Evolutionary conservation across 2,329 filamentous ascomycete species (phyloP), one percentile per base, ranked within the genome.

Genomic region (Trichoderma lentiforme): DNA sequence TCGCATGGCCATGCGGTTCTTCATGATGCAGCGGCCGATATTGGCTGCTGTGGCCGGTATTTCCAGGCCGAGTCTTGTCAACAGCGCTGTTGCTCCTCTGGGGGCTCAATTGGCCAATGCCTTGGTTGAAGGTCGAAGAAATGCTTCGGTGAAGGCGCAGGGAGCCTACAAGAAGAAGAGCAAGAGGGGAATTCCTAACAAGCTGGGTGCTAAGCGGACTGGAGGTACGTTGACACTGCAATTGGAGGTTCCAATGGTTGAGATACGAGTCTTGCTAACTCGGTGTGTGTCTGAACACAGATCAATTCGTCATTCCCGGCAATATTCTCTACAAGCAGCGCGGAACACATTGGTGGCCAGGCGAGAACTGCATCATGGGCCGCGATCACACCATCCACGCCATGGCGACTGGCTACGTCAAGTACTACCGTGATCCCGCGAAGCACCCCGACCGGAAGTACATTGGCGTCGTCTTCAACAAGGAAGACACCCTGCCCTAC

Each of bases 291-390:
- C 3, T n/a, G 6, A n/a, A 53, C 18, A 57, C 79, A 95, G 92
- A 95, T 80, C 92, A 98, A 85, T 97, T 92, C 82, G 96, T 99
- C 43, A 92, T 97, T 72, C 92, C 95, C 5, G 96, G 96, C 70
- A 98, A 97, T 85, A 99, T 99, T 83, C 93, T 99, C 83, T 99
- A 96, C 89, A 94, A 94, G 81, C 96, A 99, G 83, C 92, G 95
- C 78, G 96, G 96, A 77, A 97, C 96, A 4, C 89, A 91, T 78
- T 99, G 96, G 96, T 95, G 92, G 81, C 92, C 96, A 1, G 96
- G 96, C 78, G 96, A 98, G 81, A 98, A 99, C 84, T 93, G 93
- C 82, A 93, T 91, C 77, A 95, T 98, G 86, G 96, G 96, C 65
- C 92, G 96, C 73, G 95, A 99, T 82, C 96, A 98, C 85, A 98